A percentile compares a stretch with the other conserved stretches of the same genome.
These are phyloP conservation scores for Neocucurbitaria cava DNA, from an alignment of 2,329 filamentous ascomycete genomes.

Conservation along the genomic window DNA sequence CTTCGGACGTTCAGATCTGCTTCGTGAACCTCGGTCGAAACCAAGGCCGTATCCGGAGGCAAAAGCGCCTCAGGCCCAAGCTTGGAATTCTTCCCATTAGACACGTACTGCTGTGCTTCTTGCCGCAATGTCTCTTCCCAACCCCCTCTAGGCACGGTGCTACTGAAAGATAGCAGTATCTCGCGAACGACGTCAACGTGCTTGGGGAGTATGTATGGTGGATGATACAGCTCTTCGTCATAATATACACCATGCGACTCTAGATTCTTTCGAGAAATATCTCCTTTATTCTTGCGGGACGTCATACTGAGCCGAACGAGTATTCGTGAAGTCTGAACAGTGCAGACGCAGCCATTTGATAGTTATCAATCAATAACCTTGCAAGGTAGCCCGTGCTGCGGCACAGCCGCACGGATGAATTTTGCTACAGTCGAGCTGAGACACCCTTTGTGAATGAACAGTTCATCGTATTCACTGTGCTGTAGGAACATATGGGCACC, in stretches of 20 bases:
- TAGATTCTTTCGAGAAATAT: neutral
- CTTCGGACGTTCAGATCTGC: neutral
- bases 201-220: neutral
- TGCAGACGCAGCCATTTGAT: no score
- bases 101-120: neutral
- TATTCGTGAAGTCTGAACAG: no score
- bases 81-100: no score
- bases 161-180: slow-evolving; percentile 2
- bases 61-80: neutral
- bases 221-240: slow-evolving; percentile 1
- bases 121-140: neutral
- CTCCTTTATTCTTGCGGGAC: neutral
- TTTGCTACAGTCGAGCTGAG: no score
- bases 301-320: neutral
- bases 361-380: no score
- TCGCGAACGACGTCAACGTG: slow-evolving; percentile 12
- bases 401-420: neutral
- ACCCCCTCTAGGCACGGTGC: slow-evolving; percentile 1
- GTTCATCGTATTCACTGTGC: no score
- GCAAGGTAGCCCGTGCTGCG: neutral
- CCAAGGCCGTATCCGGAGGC: neutral
- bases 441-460: no score
- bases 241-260: neutral
- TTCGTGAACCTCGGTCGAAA: neutral
- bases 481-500: no score